Evolutionary conservation across 2,329 filamentous ascomycete genomes (phyloP).

Genomic region (Fusarium piperis): DNA sequence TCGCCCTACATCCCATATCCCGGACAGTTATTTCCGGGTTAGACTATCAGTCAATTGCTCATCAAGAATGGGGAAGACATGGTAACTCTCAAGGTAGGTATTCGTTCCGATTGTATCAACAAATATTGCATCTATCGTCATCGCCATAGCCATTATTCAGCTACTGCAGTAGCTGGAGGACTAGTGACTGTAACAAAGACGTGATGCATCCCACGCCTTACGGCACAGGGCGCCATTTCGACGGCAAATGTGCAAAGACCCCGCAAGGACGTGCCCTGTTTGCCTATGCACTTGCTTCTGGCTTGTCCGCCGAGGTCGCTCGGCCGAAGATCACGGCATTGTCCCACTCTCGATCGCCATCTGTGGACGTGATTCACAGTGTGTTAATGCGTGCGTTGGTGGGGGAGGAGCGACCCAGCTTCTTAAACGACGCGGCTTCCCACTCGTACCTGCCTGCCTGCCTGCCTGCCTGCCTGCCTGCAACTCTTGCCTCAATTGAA

Average conservation of each 20-base stretch:
- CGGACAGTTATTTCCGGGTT: not conserved
- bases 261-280: not conserved
- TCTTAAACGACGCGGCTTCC: slow-evolving; percentile 4
- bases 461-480: too few relatives aligned
- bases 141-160: not conserved
- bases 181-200: not conserved
- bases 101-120: not conserved
- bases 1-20: not conserved
- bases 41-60: not conserved
- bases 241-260: not conserved
- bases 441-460: too few relatives aligned
- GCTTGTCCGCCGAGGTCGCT: not conserved
- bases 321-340: slow-evolving; percentile 29
- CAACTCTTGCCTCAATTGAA: slow-evolving; percentile 5
- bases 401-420: not conserved
- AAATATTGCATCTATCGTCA: not conserved
- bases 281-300: not conserved
- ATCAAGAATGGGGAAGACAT: not conserved
- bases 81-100: not conserved
- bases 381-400: not conserved
- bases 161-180: not conserved
- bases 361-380: not conserved
- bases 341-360: slow-evolving; percentile 29
- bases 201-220: not conserved
- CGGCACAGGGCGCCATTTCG: not conserved